phyloP scores from a whole-genome alignment of 202 grass and related monocot genomes.

The Saccharum hybrid region DNA sequence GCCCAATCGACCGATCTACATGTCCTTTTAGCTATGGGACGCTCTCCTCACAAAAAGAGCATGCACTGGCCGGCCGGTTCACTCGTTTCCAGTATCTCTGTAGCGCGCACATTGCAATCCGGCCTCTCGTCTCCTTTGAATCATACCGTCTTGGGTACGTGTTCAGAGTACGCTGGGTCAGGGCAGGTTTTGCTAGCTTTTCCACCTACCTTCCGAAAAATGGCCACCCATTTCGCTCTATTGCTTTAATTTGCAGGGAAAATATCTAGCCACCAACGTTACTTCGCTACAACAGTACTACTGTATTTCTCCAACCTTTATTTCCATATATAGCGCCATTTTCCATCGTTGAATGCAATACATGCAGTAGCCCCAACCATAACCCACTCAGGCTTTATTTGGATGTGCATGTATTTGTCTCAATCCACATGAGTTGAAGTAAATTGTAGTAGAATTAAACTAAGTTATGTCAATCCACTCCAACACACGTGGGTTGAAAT shows the following conservation, averaged over 20 bases:
- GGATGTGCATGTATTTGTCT: too few relatives aligned
- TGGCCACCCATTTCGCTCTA: background rate
- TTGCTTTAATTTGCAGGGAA: background rate
- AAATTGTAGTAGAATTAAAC: too few relatives aligned
- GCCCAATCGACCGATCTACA: conserved; percentile 42
- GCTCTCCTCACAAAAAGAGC: conserved; percentile 27
- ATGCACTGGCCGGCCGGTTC: background rate
- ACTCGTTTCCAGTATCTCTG: conserved; percentile 45
- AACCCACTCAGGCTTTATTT: too few relatives aligned
- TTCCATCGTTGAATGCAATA: background rate
- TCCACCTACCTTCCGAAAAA: background rate
- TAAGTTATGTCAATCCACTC: too few relatives aligned
- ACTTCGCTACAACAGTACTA: background rate
- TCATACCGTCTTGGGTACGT: conserved; percentile 35
- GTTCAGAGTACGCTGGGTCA: background rate
- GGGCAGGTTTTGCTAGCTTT: conserved; percentile 30
- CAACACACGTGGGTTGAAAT: too few relatives aligned
- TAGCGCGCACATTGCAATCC: conserved; percentile 35
- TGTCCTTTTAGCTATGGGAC: conserved; percentile 25
- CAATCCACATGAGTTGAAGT: too few relatives aligned
- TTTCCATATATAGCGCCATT: background rate
- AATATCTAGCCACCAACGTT: background rate
- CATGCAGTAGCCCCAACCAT: too few relatives aligned
- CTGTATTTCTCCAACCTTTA: background rate
- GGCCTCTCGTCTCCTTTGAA: conserved; percentile 34